phyloP scores from a whole-genome alignment of 805 yeast genomes.

The Vanderwaltozyma tropicalis region DNA sequence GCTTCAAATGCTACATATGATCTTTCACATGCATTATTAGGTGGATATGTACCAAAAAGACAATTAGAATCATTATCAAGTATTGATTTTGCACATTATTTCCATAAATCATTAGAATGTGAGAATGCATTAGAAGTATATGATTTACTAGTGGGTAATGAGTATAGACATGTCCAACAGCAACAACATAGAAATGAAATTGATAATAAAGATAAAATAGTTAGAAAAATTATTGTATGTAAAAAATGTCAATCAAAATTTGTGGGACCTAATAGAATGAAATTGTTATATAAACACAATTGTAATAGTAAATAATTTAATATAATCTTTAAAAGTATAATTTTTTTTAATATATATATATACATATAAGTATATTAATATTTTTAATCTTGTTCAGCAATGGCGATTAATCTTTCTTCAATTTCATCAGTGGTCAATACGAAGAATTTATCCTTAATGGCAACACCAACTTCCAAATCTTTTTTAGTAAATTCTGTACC shows the following conservation, averaged over 20 bases:
- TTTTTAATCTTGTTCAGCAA: constrained; percentile 85
- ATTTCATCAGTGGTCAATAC: constrained; percentile 75
- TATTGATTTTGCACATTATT: constrained; percentile 26
- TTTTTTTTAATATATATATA: not conserved
- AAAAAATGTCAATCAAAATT: constrained; percentile 18
- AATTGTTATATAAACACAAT: constrained; percentile 11
- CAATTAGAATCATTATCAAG: constrained; percentile 26
- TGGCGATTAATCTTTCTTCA: constrained; percentile 85
- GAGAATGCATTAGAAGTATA: constrained; percentile 21
- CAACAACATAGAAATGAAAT: constrained; percentile 1
- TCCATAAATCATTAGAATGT: constrained; percentile 22
- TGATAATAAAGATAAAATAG: constrained; percentile 4
- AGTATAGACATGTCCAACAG: constrained; percentile 5
- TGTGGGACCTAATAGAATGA: constrained; percentile 17
- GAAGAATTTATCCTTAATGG: constrained; percentile 60
- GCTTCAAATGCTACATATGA: constrained; percentile 20
- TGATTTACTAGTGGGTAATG: constrained; percentile 14
- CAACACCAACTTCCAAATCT: constrained; percentile 90
- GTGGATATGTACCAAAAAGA: constrained; percentile 26
- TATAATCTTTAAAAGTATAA: not conserved
- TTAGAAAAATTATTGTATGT: constrained; percentile 21
- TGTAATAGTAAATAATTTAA: constrained; percentile 1
- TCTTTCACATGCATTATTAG: constrained; percentile 23
- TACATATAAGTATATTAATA: not conserved
- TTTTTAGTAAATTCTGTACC: constrained; percentile 90